These are phyloP conservation scores for Lentinus brumalis DNA, from an alignment of 768 basidiomycete species.

Conservation along the genomic window DNA sequence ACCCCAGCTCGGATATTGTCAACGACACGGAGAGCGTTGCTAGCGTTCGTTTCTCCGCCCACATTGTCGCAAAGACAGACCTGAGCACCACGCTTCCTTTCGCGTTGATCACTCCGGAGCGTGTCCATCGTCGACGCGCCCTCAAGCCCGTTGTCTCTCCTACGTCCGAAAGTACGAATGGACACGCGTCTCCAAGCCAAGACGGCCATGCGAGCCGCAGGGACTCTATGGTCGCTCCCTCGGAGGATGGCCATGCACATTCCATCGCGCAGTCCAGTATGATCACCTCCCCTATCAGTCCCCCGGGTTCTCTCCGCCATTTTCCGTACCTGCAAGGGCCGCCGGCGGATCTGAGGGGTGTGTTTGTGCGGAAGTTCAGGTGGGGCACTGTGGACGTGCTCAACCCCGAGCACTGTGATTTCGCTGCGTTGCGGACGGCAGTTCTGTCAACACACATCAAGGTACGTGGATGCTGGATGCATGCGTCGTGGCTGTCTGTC, in stretches of 20 bases:
- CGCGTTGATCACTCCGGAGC: constrained; percentile 77
- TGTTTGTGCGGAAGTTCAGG: constrained; percentile 76
- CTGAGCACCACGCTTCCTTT: constrained; percentile 69
- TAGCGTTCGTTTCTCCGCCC: constrained; percentile 76
- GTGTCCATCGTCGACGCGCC: constrained; percentile 40
- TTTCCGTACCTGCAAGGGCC: constrained; percentile 51
- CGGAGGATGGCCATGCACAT: constrained; percentile 47
- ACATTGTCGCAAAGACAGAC: constrained; percentile 61
- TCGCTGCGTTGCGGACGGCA: constrained; percentile 79
- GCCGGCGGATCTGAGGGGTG: constrained; percentile 70
- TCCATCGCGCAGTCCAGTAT: constrained; percentile 32
- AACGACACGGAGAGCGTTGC: constrained; percentile 71
- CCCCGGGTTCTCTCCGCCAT: constrained; percentile 26
- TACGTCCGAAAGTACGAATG: constrained; percentile 19
- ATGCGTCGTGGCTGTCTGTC: neutral
- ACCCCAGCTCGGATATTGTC: constrained; percentile 55
- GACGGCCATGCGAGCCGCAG: constrained; percentile 29
- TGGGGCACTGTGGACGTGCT: constrained; percentile 92
- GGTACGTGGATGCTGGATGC: constrained; percentile 43
- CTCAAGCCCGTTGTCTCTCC: constrained; percentile 17
- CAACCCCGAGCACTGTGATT: constrained; percentile 86
- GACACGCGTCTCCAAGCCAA: constrained; percentile 26
- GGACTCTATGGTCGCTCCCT: constrained; percentile 36
- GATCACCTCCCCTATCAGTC: constrained; percentile 25
- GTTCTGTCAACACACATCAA: constrained; percentile 85